phyloP scores from a whole-genome alignment of 1,284 basidiomycete species.

The Ceratobasidium sp. region DNA sequence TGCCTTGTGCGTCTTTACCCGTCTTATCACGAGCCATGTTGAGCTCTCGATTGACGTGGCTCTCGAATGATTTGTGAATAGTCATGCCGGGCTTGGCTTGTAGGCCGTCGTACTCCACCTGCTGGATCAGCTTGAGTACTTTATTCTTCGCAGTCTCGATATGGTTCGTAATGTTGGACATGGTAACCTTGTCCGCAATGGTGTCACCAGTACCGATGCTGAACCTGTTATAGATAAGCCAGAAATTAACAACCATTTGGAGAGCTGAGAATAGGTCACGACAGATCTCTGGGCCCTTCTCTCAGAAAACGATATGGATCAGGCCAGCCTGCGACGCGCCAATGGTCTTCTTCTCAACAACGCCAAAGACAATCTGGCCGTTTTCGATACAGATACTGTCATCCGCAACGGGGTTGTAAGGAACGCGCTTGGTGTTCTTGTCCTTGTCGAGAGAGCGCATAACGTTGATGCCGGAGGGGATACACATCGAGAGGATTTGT shows the following conservation, averaged over 20 bases:
- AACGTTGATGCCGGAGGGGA: conserved; percentile 98
- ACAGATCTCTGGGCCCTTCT: conserved; percentile 96
- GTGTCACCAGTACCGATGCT: conserved; percentile 99
- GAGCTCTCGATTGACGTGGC: conserved; percentile 89
- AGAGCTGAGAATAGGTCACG: conserved; percentile 93
- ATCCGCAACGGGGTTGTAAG: conserved; percentile 87
- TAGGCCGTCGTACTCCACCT: conserved; percentile 86
- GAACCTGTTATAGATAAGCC: conserved; percentile 99
- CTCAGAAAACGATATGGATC: conserved; percentile 97
- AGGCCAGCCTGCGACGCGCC: conserved; percentile 95
- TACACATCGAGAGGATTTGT: conserved; percentile 93
- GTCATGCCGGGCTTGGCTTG: conserved; percentile 98
- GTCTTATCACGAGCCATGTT: conserved; percentile 97
- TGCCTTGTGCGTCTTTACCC: conserved; percentile 95
- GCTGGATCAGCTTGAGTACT: conserved; percentile 79
- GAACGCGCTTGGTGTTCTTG: conserved; percentile 61
- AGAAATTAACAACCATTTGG: conserved; percentile 97
- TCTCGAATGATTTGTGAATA: conserved; percentile 98
- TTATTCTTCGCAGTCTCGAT: conserved; percentile 87
- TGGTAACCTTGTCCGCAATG: conserved; percentile 91
- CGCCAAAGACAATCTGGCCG: conserved; percentile 95
- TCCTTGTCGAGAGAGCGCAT: conserved; percentile 78
- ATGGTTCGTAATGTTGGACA: conserved; percentile 87
- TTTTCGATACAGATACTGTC: conserved; percentile 98
- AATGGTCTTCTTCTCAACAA: conserved; percentile 98